Conservation (phyloP, 495 filamentous ascomycete genomes). For the Cenococcum geophilum region DNA sequence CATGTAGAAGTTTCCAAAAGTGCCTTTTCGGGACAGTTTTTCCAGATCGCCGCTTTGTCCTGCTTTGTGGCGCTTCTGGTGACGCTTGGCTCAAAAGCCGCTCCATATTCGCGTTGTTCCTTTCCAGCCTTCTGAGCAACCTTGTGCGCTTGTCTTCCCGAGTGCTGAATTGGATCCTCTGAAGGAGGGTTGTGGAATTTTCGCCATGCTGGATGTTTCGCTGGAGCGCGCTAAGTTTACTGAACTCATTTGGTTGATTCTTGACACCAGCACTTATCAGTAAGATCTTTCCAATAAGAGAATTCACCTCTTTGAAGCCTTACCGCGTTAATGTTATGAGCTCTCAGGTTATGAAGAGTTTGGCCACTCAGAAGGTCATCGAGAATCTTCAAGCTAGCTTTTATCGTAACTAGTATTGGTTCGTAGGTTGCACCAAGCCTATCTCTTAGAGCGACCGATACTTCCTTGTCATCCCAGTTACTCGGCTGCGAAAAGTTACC, state of each 20-base stretch:
- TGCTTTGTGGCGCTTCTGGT: neutral
- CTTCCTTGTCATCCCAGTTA: neutral
- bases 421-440: neutral
- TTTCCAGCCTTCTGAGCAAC: neutral
- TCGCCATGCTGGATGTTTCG: neutral
- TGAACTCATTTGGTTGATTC: neutral
- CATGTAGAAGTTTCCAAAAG: neutral
- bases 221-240: neutral
- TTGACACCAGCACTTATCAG: neutral
- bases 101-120: neutral
- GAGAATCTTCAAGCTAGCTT: neutral
- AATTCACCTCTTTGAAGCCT: neutral
- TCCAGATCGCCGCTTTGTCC: neutral
- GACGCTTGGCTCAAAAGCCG: neutral
- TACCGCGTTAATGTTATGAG: neutral
- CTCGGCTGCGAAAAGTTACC: neutral
- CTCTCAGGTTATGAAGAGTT: neutral
- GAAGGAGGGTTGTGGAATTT: neutral
- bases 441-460: neutral
- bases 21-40: constrained; percentile 1
- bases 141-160: neutral
- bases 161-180: neutral
- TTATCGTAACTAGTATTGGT: neutral
- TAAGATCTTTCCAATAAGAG: neutral
- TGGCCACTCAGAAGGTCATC: constrained; percentile 1